These are phyloP conservation scores for Rosellinia necatrix DNA, from an alignment of 2,329 filamentous ascomycete genomes.

Conservation along the genomic window DNA sequence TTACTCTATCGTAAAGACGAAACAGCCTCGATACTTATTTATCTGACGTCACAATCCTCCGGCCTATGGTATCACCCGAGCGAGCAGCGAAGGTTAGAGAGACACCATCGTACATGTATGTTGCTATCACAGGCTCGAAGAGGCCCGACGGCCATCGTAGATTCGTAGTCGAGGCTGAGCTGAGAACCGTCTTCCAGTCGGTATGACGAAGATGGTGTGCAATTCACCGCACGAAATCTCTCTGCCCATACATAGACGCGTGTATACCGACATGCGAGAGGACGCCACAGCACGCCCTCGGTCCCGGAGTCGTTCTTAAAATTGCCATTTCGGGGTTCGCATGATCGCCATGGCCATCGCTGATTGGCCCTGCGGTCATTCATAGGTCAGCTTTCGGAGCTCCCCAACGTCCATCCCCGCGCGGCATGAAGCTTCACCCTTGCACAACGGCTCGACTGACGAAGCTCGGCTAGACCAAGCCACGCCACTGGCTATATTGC, in stretches of 20 bases:
- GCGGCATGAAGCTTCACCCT: constrained; percentile 12
- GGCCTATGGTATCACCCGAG: background rate
- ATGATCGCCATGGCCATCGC: background rate
- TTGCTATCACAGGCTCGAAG: background rate
- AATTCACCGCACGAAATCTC: background rate
- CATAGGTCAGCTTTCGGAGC: constrained; percentile 20
- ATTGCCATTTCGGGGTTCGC: constrained; percentile 18
- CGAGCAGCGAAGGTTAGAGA: background rate
- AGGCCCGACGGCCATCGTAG: too few relatives aligned
- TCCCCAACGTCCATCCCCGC: constrained; percentile 27
- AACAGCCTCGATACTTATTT: too few relatives aligned
- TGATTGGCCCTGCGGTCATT: constrained; percentile 21
- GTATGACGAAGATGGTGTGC: constrained; percentile 2
- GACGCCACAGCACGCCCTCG: too few relatives aligned
- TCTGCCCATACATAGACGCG: constrained; percentile 15
- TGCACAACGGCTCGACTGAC: constrained; percentile 6
- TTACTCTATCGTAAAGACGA: too few relatives aligned
- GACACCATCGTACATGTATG: constrained; percentile 7
- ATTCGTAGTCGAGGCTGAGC: background rate
- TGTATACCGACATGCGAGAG: constrained; percentile 1
- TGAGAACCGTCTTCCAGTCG: background rate
- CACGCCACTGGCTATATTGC: background rate
- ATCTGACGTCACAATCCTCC: too few relatives aligned
- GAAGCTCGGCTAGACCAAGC: constrained; percentile 3
- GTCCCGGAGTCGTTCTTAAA: constrained; percentile 14